A percentile compares a stretch with the other conserved stretches of the same genome.
These are phyloP conservation scores for Monosporascus ibericus DNA, from an alignment of 2,329 filamentous ascomycete species.

Conservation along the genomic window DNA sequence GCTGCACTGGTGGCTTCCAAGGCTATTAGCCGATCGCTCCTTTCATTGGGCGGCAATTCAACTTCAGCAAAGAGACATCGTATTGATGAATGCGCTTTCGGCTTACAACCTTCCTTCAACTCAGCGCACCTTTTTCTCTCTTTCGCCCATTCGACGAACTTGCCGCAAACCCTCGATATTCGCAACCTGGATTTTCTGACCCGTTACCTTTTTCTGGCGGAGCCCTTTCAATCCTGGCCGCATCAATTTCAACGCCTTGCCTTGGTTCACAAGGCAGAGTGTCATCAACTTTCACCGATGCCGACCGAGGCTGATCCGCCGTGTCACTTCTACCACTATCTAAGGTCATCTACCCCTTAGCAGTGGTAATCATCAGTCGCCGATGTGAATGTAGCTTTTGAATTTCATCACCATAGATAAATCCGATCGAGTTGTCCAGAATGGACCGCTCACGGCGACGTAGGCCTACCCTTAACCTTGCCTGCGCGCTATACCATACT, in stretches of 20 bases:
- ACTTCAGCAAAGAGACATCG: background rate
- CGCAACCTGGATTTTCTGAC: background rate
- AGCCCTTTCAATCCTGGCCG: background rate
- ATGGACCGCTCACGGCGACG: slow-evolving; percentile 64
- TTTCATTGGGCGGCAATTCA: background rate
- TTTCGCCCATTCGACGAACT: background rate
- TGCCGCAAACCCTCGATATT: background rate
- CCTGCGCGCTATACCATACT: slow-evolving; percentile 4
- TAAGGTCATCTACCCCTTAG: slow-evolving; percentile 38
- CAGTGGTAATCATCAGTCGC: slow-evolving; percentile 24
- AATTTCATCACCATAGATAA: slow-evolving; percentile 13
- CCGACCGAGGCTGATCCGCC: slow-evolving; percentile 36
- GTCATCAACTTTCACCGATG: slow-evolving; percentile 30
- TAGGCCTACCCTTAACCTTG: slow-evolving; percentile 27
- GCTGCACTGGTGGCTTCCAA: background rate
- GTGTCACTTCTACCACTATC: slow-evolving; percentile 32
- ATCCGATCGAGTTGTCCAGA: slow-evolving; percentile 32
- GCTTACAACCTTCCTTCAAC: background rate
- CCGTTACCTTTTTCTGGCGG: background rate
- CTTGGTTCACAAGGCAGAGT: slow-evolving; percentile 19
- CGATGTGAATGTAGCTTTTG: slow-evolving; percentile 42
- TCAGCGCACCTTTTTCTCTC: background rate
- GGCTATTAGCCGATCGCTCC: background rate
- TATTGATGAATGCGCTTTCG: background rate
- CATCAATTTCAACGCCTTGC: slow-evolving; percentile 2